Evolutionary conservation across 2,329 filamentous ascomycete genomes (phyloP), one percentile per base, ranked within the genome.

Genomic region (Aquanectria penicillioides): DNA sequence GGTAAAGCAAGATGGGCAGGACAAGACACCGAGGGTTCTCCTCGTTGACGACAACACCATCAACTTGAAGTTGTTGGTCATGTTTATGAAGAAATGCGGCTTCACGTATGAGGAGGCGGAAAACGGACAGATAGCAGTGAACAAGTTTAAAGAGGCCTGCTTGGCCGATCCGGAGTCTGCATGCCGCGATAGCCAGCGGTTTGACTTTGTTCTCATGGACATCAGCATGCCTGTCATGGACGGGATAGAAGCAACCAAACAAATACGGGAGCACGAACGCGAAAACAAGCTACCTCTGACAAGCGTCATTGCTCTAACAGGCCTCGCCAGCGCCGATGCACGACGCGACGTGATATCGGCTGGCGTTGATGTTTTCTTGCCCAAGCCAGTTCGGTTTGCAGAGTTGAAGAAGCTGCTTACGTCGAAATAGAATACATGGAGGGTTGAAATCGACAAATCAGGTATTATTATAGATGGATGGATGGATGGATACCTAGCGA

Each of bases 141-240:
- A 80, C n/a, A 69, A 66, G 8, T 83, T 79, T 65, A 75, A 75
- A 41, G 64, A 68, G 9, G 65, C 73, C 11, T 62, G 54, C 47
- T n/a, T 61, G 34, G 12, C 61, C 15, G 10, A 60, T 1, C 44
- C 18, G 18, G n/a, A 31, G n/a, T 9, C 20, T 12, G 17, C 43
- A 7, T n/a, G 13, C 2, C 12, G 49, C 6, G 40, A 62, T 28
- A 53, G 52, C 5, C 59, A 53, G 3, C 61, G 34, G 2, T 78
- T 78, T 33, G 73, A 75, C 44, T 75, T 71, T 20, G 62, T 79
- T 2, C 66, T 79, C 2, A 79, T 79, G 76, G 84, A 86, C 61
- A 78, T 85, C 6, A 81, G 77, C 69, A 86, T 86, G 84, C 84
- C 84, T 0, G 74, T 85, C 5, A 80, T 86, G 63, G 79, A 86